These are phyloP conservation scores for Suillus variegatus DNA, from an alignment of 768 basidiomycete genomes.

Conservation along the genomic window DNA sequence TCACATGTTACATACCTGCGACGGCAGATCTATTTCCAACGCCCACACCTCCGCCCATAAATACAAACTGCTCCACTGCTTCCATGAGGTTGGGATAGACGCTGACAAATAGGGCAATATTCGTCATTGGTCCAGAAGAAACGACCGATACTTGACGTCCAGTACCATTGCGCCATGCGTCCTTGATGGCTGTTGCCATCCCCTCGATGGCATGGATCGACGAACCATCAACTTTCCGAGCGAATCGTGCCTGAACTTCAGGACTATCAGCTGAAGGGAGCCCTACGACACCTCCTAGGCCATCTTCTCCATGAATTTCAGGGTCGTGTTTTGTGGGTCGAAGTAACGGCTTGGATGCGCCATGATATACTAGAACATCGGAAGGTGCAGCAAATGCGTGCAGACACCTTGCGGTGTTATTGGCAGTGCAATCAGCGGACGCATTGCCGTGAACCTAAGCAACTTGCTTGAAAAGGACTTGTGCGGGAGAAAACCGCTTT, in stretches of 20 bases:
- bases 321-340: slow-evolving; percentile 62
- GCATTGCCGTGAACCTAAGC: slow-evolving; percentile 82
- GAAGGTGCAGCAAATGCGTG: slow-evolving; percentile 68
- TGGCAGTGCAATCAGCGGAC: slow-evolving; percentile 54
- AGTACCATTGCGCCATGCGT: slow-evolving; percentile 56
- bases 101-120: slow-evolving; percentile 67
- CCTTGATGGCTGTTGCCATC: slow-evolving; percentile 56
- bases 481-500: neutral
- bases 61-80: slow-evolving; percentile 51
- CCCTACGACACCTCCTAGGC: slow-evolving; percentile 83
- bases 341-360: slow-evolving; percentile 70
- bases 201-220: slow-evolving; percentile 64
- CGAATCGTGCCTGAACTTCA: slow-evolving; percentile 52
- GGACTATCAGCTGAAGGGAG: slow-evolving; percentile 54
- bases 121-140: slow-evolving; percentile 86
- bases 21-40: slow-evolving; percentile 78
- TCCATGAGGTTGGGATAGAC: slow-evolving; percentile 56
- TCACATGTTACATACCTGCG: slow-evolving; percentile 47
- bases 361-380: slow-evolving; percentile 63
- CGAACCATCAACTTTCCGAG: slow-evolving; percentile 41
- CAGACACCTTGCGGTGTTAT: slow-evolving; percentile 79
- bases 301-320: slow-evolving; percentile 82
- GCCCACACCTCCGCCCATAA: slow-evolving; percentile 93
- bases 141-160: slow-evolving; percentile 68
- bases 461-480: neutral